A percentile compares a stretch with the other conserved stretches of the same genome.
phyloP scores from a whole-genome alignment of 2,329 filamentous ascomycete genomes.

The Neofusicoccum cordaticola region DNA sequence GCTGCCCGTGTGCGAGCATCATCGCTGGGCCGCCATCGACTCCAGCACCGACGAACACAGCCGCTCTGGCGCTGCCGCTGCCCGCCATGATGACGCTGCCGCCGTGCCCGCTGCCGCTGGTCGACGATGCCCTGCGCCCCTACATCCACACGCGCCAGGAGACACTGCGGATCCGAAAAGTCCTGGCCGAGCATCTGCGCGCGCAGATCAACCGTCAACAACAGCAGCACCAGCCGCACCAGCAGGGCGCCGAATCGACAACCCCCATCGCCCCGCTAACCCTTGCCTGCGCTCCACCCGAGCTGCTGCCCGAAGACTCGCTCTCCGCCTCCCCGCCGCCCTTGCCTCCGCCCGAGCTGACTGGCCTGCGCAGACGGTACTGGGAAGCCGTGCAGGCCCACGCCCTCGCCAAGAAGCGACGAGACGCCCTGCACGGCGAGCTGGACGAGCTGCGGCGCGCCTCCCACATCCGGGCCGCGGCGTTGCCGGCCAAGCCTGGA shows the following conservation, averaged over 20 bases:
- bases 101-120: conserved; percentile 36
- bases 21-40: not conserved
- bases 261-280: conserved; percentile 30
- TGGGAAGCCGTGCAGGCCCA: conserved; percentile 45
- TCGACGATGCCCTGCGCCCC: conserved; percentile 34
- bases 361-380: conserved; percentile 44
- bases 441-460: conserved; percentile 30
- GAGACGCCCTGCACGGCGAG: conserved; percentile 32
- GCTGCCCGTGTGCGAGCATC: not conserved
- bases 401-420: conserved; percentile 39
- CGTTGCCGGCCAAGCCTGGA: not conserved
- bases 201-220: conserved; percentile 23
- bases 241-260: not conserved
- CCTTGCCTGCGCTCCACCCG: conserved; percentile 29
- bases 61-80: not conserved
- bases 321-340: not conserved
- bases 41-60: not conserved
- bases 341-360: conserved; percentile 33
- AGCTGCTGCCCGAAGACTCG: conserved; percentile 19
- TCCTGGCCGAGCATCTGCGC: conserved; percentile 32
- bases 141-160: conserved; percentile 38
- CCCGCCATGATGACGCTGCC: not conserved
- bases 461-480: conserved; percentile 20
- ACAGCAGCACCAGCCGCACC: not conserved
- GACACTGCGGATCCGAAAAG: conserved; percentile 34